A percentile compares a stretch with the other conserved stretches of the same genome.
phyloP scores from a whole-genome alignment of 1,284 basidiomycete genomes.

The Malassezia globosa region DNA sequence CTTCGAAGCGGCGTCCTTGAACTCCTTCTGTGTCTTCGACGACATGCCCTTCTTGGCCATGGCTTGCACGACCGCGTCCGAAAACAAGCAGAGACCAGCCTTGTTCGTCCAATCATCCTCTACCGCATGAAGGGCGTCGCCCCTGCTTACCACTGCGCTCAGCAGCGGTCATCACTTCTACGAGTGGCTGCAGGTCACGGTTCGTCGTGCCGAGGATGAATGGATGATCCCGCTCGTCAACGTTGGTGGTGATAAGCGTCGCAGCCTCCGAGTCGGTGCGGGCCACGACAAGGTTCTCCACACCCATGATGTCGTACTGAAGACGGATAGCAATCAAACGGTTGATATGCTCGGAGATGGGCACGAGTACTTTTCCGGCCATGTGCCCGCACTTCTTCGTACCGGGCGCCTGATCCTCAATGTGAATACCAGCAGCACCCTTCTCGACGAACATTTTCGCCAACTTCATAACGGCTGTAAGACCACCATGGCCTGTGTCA shows the following conservation, averaged over 20 bases:
- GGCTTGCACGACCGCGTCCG: constrained; percentile 62
- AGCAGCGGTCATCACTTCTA: constrained; percentile 69
- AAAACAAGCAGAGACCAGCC: constrained; percentile 71
- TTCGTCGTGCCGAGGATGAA: constrained; percentile 92
- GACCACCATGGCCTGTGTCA: constrained; percentile 67
- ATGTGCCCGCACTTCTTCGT: constrained; percentile 58
- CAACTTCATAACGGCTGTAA: constrained; percentile 94
- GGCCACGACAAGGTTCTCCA: constrained; percentile 63
- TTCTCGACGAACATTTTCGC: constrained; percentile 82
- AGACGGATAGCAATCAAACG: constrained; percentile 64
- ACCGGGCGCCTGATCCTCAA: constrained; percentile 84
- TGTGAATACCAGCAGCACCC: constrained; percentile 73
- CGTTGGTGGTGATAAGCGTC: constrained; percentile 89
- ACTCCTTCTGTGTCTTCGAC: constrained; percentile 58
- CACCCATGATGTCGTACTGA: constrained; percentile 70
- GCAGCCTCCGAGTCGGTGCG: constrained; percentile 78
- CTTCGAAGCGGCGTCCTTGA: constrained; percentile 57
- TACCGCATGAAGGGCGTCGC: constrained; percentile 66
- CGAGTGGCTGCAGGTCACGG: constrained; percentile 58
- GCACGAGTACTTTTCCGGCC: constrained; percentile 63
- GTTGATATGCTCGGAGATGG: constrained; percentile 66
- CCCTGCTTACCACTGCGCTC: constrained; percentile 68
- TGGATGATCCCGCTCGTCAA: constrained; percentile 87
- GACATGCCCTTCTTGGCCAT: constrained; percentile 56
- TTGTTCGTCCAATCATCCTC: constrained; percentile 74